phyloP scores from a whole-genome alignment of 352 stramenopile species.

The Phytophthora lateralis region DNA sequence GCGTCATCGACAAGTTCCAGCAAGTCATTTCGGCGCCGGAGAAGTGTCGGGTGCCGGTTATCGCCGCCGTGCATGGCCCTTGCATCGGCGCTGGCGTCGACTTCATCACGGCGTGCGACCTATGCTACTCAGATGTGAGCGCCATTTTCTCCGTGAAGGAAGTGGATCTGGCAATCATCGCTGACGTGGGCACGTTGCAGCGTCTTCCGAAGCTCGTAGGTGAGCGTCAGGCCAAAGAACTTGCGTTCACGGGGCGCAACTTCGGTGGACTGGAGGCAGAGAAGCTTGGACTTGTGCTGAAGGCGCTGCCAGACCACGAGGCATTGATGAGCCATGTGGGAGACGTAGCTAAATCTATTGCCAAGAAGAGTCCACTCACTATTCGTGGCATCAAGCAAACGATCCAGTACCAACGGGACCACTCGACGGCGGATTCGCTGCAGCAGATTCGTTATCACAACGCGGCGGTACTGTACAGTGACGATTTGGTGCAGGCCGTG shows the following conservation, averaged over 20 bases:
- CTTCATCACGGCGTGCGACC: constrained; percentile 87
- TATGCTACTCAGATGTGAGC: constrained; percentile 85
- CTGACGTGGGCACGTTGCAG: constrained; percentile 89
- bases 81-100: constrained; percentile 89
- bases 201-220: constrained; percentile 85
- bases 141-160: constrained; percentile 89
- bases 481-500: constrained; percentile 84
- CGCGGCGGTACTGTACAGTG: constrained; percentile 81
- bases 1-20: constrained; percentile 86
- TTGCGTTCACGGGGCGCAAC: constrained; percentile 84
- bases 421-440: constrained; percentile 79
- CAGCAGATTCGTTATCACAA: constrained; percentile 88
- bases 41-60: constrained; percentile 83
- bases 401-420: constrained; percentile 87
- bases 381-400: constrained; percentile 89
- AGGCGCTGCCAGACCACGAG: constrained; percentile 64
- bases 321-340: constrained; percentile 61
- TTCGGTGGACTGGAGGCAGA: constrained; percentile 82
- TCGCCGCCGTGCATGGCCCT: constrained; percentile 77
- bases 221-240: constrained; percentile 84
- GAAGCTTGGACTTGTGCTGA: constrained; percentile 77
- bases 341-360: constrained; percentile 65
- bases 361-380: constrained; percentile 85
- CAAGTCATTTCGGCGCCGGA: constrained; percentile 84
- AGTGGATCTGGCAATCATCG: constrained; percentile 89